Evolutionary conservation across 2,329 filamentous ascomycete species (phyloP), one percentile per base, ranked within the genome.

Genomic region (Pestalotiopsis sp.): DNA sequence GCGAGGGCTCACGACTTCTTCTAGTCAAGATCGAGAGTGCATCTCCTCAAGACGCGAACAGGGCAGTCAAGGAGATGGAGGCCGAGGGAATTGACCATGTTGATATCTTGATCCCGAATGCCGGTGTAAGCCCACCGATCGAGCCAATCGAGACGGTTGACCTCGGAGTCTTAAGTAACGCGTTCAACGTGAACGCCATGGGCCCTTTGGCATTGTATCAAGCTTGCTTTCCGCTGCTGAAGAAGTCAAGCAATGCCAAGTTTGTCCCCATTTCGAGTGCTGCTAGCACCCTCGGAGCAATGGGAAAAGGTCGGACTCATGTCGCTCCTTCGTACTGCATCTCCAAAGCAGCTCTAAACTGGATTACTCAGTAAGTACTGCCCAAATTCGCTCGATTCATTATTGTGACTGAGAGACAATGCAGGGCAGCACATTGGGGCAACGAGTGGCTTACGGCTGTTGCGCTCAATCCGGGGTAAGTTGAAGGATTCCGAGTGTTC

Each of bases 61-160:
- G 74, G 9, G 75, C 78, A 4, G 67, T 79, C 17, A 69, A 77
- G 23, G 70, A 73, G 31, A 70, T 79, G 13, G 69, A 70, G 49
- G 68, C 69, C 4, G 66, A 74, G 5, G 79, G 76, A 3, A 73
- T 81, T 27, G 64, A 72, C 61, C 73, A 78, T 38, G 25, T 82
- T 27, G 80, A 82, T 68, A 69, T 79, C 61, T 73, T 81, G 17
- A 75, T 82, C 56, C 78, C 79, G 17, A 82, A 81, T 72, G 78
- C 81, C 4, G 79, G 78, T 6, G 75, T 78, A 6, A 72, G 75
- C 52, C 71, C 72, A 23, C 58, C 70, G 49, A 25, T 69, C 5
- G 74, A 68, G 57, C 76, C 74, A 3, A 70, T 75, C 4, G 81
- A 80, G 23, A 75, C 78, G 9, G 73, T 78, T 57, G 76, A 74